Evolutionary conservation across 768 basidiomycete genomes (phyloP).

Genomic region (Serendipita indica): DNA sequence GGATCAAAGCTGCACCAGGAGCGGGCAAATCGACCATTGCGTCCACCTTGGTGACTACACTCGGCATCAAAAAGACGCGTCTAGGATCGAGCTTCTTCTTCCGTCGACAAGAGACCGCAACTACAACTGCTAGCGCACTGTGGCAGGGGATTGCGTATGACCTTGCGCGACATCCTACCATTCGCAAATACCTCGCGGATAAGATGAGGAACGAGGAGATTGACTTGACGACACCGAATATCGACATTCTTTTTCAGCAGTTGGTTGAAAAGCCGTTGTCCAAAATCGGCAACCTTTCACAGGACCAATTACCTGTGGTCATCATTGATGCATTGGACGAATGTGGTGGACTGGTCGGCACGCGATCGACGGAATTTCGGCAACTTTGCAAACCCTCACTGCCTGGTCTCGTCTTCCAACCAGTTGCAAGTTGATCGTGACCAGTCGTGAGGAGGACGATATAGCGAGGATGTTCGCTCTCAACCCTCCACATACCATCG

Average conservation of each 20-base stretch:
- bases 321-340: slow-evolving; percentile 1
- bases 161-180: neutral
- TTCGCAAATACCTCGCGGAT: neutral
- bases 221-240: neutral
- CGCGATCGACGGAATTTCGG: neutral
- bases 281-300: neutral
- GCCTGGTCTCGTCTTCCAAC: neutral
- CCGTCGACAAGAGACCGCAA: neutral
- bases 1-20: neutral
- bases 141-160: neutral
- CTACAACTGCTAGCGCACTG: neutral
- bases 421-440: neutral
- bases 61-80: neutral
- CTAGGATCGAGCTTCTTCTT: slow-evolving; percentile 3
- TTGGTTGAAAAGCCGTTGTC: neutral
- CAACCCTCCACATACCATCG: neutral
- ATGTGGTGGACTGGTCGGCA: neutral
- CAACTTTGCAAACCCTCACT: neutral
- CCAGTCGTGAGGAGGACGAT: neutral
- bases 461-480: neutral
- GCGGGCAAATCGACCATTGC: neutral
- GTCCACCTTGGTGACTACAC: neutral
- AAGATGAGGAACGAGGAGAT: neutral
- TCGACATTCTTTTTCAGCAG: neutral
- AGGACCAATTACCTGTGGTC: neutral